Evolutionary conservation across 2,329 filamentous ascomycete genomes (phyloP).

Genomic region (Colletotrichum tamarilloi): DNA sequence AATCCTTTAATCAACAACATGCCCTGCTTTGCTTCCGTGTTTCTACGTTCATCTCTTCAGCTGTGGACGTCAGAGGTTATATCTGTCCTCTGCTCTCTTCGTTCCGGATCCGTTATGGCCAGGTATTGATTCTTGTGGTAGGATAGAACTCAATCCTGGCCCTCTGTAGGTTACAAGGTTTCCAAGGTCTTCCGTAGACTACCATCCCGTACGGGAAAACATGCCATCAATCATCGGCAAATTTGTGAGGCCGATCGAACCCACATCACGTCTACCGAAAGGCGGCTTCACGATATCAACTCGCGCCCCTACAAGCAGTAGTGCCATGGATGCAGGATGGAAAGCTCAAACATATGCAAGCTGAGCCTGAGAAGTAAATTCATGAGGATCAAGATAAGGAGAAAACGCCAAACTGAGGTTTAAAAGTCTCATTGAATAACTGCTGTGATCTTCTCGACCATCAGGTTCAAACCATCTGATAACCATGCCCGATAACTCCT

Average conservation of each 20-base stretch:
- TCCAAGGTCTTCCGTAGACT: not conserved
- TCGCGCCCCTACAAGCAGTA: not conserved
- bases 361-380: not conserved
- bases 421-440: constrained; percentile 10
- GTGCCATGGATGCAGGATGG: not conserved
- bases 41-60: not conserved
- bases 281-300: not conserved
- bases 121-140: too few species aligned
- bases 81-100: not conserved
- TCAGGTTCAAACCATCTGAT: constrained; percentile 12
- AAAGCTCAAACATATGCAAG: not conserved
- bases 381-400: not conserved
- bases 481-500: constrained; percentile 29
- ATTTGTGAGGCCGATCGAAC: not conserved
- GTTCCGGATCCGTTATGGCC: too few species aligned
- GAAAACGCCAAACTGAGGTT: not conserved
- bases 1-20: not conserved
- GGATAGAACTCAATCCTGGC: too few species aligned
- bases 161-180: not conserved
- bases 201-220: not conserved
- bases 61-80: not conserved
- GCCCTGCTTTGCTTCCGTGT: not conserved
- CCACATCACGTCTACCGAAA: not conserved
- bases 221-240: not conserved
- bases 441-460: constrained; percentile 3